These are phyloP conservation scores for Coccomyxa sp. DNA, from an alignment of 139 green algal genomes.

Conservation along the genomic window DNA sequence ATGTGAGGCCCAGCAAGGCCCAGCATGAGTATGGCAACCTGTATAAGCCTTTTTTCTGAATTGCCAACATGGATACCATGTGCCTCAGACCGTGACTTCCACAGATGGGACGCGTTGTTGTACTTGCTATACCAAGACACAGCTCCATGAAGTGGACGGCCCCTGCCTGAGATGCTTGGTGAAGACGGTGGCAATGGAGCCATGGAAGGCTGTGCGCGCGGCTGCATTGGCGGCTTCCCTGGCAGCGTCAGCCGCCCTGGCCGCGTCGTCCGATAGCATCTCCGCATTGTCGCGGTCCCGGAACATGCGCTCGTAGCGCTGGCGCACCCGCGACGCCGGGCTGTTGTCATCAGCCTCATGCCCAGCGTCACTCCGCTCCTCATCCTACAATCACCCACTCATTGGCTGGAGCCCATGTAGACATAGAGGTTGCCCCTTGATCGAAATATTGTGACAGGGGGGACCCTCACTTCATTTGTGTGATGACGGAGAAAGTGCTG, in stretches of 20 bases:
- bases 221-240: constrained; percentile 24
- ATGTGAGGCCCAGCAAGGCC: too few relatives aligned
- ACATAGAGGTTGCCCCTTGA: too few relatives aligned
- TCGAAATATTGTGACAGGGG: too few relatives aligned
- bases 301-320: constrained; percentile 36
- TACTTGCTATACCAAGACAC: too few relatives aligned
- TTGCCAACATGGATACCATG: not conserved
- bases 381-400: not conserved
- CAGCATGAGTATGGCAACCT: too few relatives aligned
- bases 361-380: not conserved
- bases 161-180: constrained; percentile 66
- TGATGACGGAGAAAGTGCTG: too few relatives aligned
- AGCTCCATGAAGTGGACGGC: too few relatives aligned
- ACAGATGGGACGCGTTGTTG: not conserved
- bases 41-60: not conserved
- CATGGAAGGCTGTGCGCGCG: constrained; percentile 60
- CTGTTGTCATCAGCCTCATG: constrained; percentile 21
- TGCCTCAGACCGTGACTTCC: not conserved
- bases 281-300: constrained; percentile 22
- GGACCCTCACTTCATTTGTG: too few relatives aligned
- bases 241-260: constrained; percentile 13
- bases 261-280: not conserved
- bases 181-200: constrained; percentile 72
- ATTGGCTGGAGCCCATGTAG: too few relatives aligned
- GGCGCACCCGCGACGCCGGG: constrained; percentile 15